phyloP scores from a whole-genome alignment of 2,329 filamentous ascomycete genomes.

The Eutypa lata region DNA sequence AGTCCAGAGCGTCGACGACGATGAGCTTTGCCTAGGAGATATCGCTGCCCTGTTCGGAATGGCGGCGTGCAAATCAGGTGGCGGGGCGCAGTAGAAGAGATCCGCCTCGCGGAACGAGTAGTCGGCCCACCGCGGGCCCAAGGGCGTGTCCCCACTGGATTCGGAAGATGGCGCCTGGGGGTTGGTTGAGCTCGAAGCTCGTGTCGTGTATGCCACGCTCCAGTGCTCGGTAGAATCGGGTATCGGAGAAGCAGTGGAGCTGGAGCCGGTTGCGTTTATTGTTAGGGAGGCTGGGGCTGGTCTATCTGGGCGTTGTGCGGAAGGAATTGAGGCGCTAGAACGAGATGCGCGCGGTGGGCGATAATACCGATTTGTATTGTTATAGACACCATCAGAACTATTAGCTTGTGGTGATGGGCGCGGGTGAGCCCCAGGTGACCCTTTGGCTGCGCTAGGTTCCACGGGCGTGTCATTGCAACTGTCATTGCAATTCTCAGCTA shows the following conservation, averaged over 20 bases:
- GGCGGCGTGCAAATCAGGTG: background rate
- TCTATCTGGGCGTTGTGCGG: background rate
- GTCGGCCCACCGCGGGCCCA: constrained; percentile 27
- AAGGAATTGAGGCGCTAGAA: background rate
- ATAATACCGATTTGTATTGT: background rate
- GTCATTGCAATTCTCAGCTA: background rate
- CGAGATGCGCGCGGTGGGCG: background rate
- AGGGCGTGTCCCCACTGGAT: constrained; percentile 1
- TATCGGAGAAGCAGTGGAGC: background rate
- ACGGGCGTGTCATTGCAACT: background rate
- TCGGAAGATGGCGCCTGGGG: constrained; percentile 5
- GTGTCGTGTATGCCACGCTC: background rate
- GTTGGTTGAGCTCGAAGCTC: constrained; percentile 1
- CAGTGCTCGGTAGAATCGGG: background rate
- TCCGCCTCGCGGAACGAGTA: constrained; percentile 36
- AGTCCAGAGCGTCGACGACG: background rate
- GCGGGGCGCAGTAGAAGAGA: constrained; percentile 28
- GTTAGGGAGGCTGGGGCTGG: background rate
- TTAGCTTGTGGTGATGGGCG: background rate
- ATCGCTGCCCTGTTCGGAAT: background rate
- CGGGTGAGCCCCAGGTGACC: background rate
- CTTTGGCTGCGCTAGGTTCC: background rate
- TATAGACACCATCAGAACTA: no score
- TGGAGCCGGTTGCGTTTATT: background rate
- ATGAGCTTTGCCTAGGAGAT: background rate